Evolutionary conservation across 106 monocot species (phyloP).

Genomic region (Iris macrosiphon): DNA sequence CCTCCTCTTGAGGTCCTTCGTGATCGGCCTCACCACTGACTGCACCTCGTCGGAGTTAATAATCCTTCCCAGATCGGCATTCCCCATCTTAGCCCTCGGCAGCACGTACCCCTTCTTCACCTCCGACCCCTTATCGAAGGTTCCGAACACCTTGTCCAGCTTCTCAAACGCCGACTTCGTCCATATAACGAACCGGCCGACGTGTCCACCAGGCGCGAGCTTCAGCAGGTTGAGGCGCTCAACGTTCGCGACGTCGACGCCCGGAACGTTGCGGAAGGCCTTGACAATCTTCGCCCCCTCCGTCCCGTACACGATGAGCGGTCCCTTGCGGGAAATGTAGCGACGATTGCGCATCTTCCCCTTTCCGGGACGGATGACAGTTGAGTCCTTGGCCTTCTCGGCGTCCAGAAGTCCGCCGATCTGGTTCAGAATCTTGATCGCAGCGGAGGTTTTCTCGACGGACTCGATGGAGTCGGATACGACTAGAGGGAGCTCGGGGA

Average conservation of each 20-base stretch:
- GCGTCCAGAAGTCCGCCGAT: constrained; percentile 63
- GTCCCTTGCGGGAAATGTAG: constrained; percentile 59
- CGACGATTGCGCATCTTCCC: constrained; percentile 85
- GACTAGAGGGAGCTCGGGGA: constrained; percentile 34
- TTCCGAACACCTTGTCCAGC: constrained; percentile 67
- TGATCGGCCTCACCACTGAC: constrained; percentile 66
- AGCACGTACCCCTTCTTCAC: constrained; percentile 71
- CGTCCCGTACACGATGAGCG: constrained; percentile 72
- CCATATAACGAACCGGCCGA: constrained; percentile 78
- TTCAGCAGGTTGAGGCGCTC: constrained; percentile 75
- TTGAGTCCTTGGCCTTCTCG: constrained; percentile 71
- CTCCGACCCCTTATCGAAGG: constrained; percentile 58
- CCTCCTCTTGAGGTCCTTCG: constrained; percentile 48
- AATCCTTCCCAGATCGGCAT: constrained; percentile 69
- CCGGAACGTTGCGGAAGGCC: constrained; percentile 87
- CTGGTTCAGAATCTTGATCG: constrained; percentile 63
- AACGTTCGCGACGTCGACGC: constrained; percentile 72
- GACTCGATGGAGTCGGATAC: constrained; percentile 39
- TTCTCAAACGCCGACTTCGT: constrained; percentile 87
- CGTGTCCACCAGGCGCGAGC: constrained; percentile 72
- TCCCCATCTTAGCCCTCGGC: constrained; percentile 75
- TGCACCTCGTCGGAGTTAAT: constrained; percentile 84
- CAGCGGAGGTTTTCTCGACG: constrained; percentile 58
- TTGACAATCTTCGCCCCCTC: constrained; percentile 74
- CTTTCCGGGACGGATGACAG: constrained; percentile 62